A percentile compares a stretch with the other conserved stretches of the same genome.
Conservation (phyloP, 768 basidiomycete genomes). For the Tricholomella constricta region DNA sequence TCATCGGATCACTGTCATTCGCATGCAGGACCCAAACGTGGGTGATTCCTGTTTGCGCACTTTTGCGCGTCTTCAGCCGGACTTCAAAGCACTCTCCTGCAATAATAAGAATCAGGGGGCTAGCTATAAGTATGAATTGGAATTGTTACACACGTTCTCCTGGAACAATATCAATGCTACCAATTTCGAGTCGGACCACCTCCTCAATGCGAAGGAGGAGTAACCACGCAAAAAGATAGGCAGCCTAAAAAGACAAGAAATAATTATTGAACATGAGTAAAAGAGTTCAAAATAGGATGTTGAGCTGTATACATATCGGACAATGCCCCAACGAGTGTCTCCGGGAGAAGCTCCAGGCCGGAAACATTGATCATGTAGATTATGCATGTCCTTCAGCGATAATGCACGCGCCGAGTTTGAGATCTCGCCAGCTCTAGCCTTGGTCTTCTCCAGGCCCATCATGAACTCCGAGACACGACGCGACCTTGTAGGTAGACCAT, state of each 20-base stretch:
- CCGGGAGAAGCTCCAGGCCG: background rate
- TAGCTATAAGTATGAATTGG: background rate
- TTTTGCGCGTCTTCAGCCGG: constrained; percentile 13
- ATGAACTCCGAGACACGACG: constrained; percentile 21
- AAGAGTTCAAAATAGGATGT: too few species aligned
- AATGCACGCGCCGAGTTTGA: constrained; percentile 22
- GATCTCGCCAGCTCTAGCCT: constrained; percentile 20
- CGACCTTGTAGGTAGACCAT: constrained; percentile 20
- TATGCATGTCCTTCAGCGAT: constrained; percentile 18
- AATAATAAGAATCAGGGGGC: background rate
- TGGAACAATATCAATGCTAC: constrained; percentile 17
- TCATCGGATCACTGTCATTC: constrained; percentile 19
- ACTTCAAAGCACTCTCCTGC: constrained; percentile 3
- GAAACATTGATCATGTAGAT: constrained; percentile 16
- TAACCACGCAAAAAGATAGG: constrained; percentile 21
- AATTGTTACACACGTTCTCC: background rate
- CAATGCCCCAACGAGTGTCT: constrained; percentile 1
- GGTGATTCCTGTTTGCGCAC: constrained; percentile 16
- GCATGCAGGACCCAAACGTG: constrained; percentile 17
- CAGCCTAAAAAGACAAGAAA: constrained; percentile 14
- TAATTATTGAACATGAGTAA: background rate
- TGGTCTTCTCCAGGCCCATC: constrained; percentile 24
- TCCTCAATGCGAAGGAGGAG: constrained; percentile 19
- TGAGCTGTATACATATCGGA: background rate
- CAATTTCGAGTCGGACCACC: constrained; percentile 14